phyloP scores from a whole-genome alignment of 2,329 filamentous ascomycete species.

The Diplocarpon rosae region DNA sequence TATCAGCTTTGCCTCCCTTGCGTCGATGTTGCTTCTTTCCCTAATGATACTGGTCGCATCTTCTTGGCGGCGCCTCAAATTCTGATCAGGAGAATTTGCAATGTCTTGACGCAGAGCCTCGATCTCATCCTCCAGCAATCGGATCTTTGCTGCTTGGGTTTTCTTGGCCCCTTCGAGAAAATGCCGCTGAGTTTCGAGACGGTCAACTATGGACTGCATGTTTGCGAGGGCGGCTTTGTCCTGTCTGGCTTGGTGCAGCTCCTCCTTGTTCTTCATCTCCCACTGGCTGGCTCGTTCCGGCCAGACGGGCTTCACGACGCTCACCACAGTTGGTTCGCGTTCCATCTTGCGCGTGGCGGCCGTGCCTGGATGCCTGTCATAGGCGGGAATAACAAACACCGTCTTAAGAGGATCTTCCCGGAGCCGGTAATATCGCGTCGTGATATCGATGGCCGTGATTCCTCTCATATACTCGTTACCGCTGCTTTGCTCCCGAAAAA shows the following conservation, averaged over 20 bases:
- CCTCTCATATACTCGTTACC: slow-evolving; percentile 25
- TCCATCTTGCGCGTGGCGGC: slow-evolving; percentile 36
- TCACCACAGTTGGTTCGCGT: slow-evolving; percentile 31
- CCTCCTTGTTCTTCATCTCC: slow-evolving; percentile 18
- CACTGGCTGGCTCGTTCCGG: slow-evolving; percentile 19
- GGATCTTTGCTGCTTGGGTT: neutral
- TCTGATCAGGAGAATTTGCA: neutral
- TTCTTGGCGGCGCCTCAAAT: neutral
- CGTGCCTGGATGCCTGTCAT: slow-evolving; percentile 35
- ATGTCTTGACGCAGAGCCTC: neutral
- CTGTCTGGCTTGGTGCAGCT: slow-evolving; percentile 13
- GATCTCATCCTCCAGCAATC: neutral
- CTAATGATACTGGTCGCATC: neutral
- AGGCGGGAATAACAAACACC: slow-evolving; percentile 43
- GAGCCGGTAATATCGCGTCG: slow-evolving; percentile 42
- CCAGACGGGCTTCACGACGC: slow-evolving; percentile 24
- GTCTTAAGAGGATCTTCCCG: slow-evolving; percentile 32
- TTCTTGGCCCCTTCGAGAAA: neutral
- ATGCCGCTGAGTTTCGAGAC: neutral
- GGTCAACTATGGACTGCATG: neutral
- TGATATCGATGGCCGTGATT: slow-evolving; percentile 38
- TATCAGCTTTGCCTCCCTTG: neutral
- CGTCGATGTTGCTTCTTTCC: neutral
- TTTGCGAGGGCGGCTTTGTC: neutral
- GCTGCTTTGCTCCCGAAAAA: slow-evolving; percentile 13